Conservation (phyloP, 306 rosid genomes). For the Castanopsis chinensis region DNA sequence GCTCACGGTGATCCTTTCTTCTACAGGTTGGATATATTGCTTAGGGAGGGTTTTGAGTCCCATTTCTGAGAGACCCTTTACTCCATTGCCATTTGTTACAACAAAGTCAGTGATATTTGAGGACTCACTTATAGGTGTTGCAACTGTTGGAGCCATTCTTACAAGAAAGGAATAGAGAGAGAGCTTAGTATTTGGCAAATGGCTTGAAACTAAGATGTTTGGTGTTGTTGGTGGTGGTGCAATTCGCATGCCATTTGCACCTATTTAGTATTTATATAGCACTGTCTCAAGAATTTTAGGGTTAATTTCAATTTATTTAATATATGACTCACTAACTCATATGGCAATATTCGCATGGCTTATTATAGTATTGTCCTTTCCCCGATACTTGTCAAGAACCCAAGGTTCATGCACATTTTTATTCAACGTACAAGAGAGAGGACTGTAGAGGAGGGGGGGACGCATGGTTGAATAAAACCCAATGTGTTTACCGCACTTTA, state of each 20-base stretch:
- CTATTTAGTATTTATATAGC: slow-evolving; percentile 1
- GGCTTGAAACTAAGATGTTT: neutral
- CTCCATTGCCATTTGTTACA: slow-evolving; percentile 49
- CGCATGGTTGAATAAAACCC: too few relatives aligned
- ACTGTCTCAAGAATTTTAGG: neutral
- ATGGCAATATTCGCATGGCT: too few relatives aligned
- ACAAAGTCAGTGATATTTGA: slow-evolving; percentile 38
- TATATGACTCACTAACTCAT: too few relatives aligned
- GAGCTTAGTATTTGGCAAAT: too few relatives aligned
- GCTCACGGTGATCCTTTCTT: slow-evolving; percentile 29
- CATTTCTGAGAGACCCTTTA: slow-evolving; percentile 54
- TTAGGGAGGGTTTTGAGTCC: slow-evolving; percentile 44
- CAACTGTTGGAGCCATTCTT: slow-evolving; percentile 25
- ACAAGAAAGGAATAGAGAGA: neutral
- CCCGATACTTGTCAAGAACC: too few relatives aligned
- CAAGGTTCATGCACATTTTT: too few relatives aligned
- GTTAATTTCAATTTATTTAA: too few relatives aligned
- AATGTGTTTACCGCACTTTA: too few relatives aligned
- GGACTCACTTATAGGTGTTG: neutral
- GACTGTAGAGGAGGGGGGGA: too few relatives aligned
- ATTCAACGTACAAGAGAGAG: too few relatives aligned
- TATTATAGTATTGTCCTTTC: too few relatives aligned
- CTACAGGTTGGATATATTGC: slow-evolving; percentile 55
- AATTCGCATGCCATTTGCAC: neutral
- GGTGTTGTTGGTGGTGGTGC: neutral